These are phyloP conservation scores for Vitis vinifera DNA, from an alignment of 164 flowering plant species.

Conservation along the genomic window DNA sequence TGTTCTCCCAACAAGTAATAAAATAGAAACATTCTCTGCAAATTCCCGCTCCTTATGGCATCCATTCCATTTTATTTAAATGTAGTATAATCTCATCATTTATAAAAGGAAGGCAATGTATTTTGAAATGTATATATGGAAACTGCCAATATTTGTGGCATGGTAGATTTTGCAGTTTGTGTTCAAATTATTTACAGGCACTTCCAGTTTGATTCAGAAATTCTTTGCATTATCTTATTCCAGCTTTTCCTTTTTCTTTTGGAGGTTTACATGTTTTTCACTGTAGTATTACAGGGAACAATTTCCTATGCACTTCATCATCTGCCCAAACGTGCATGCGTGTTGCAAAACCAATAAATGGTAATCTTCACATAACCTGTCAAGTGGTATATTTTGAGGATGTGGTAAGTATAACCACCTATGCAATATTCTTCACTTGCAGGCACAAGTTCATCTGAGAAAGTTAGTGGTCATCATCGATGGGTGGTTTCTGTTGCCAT, in stretches of 20 bases:
- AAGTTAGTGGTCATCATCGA: slow-evolving; percentile 36
- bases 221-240: neutral
- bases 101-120: too few species aligned
- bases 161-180: too few species aligned
- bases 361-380: slow-evolving; percentile 35
- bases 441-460: slow-evolving; percentile 42
- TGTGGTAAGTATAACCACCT: neutral
- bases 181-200: too few species aligned
- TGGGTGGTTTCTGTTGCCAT: slow-evolving; percentile 55
- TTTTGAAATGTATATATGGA: too few species aligned
- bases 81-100: too few species aligned
- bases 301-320: slow-evolving; percentile 64
- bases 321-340: slow-evolving; percentile 46
- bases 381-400: slow-evolving; percentile 1
- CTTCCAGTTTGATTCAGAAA: too few species aligned
- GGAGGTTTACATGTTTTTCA: slow-evolving; percentile 6
- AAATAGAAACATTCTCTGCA: too few species aligned
- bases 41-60: too few species aligned
- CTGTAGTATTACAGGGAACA: slow-evolving; percentile 81
- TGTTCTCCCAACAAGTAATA: too few species aligned
- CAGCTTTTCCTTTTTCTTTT: slow-evolving; percentile 1
- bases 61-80: too few species aligned
- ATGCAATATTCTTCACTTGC: slow-evolving; percentile 23
- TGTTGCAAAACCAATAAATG: slow-evolving; percentile 43
- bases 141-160: too few species aligned